Base-by-base conservation (phyloP, 1,139 yeast species). In the Hanseniaspora gamundiae region DNA sequence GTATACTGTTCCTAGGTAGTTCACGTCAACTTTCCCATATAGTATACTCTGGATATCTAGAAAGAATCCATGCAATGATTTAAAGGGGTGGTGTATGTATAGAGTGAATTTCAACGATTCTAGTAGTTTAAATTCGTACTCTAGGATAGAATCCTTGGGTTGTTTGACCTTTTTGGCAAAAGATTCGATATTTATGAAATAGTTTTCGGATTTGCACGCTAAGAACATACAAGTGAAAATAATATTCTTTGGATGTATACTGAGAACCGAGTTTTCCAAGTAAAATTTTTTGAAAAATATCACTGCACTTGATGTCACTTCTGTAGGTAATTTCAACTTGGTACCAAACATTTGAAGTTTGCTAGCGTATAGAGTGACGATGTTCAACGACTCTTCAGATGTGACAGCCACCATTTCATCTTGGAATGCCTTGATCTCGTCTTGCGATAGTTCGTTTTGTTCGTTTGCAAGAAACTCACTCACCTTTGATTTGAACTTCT, bases 171-270 rank as follows among this genome's bases (percentile, higher is more conserved):
- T 74, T 47, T 73, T 71, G 45, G 86, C 79, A 58, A 87, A 87
- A n/a, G 84, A 74, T 36, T 82, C 83, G 43, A 88, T 82, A 17
- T 94, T 77, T 30, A 91, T 80, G 62, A 88, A 88, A 60, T 77
- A 80, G 63, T 91, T 91, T 57, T 91, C 97, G 16, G 91, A 78
- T 62, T 91, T 91, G 39, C 95, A 88, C 2, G 97, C 95, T 36
- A 91, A 67, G 59, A 88, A 91, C 13, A 91, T 74, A 51, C 95
- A 82, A 0, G 98, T 87, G 51, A 79, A 78, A 56, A 91, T 69
- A 35, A 91, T 71, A 51, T 78, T 74, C 56, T 85, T 85, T 10
- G 98, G 98, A 53, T 85, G 93, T 56, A 74, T 76, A 52, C 85
- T 87, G 87, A 86, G 78, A 28, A 83, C 88, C 21, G 91, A 79